Percentiles rank a stretch among this genome's conserved stretches.
phyloP scores from a whole-genome alignment of 176 grass and related monocot genomes.

The Ensete glaucum region DNA sequence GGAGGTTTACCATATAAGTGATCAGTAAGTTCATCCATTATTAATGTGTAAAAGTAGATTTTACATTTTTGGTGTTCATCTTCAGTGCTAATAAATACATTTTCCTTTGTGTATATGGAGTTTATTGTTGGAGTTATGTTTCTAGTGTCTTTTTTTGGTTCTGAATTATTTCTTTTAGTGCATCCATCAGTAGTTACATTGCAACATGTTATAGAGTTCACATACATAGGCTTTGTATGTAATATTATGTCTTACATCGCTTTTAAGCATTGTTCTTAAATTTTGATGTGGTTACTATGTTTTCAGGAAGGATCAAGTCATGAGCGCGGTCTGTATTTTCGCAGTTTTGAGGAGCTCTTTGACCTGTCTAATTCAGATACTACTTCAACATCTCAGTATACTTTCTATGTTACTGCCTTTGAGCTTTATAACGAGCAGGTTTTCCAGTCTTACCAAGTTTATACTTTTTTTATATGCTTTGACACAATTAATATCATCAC shows the following conservation, averaged over 20 bases:
- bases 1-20: no score
- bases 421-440: conserved; percentile 99
- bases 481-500: no score
- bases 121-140: no score
- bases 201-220: not conserved
- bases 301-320: conserved; percentile 97
- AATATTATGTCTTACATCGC: not conserved
- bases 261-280: conserved; percentile 21
- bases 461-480: not conserved
- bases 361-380: conserved; percentile 95
- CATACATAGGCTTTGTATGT: not conserved
- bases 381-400: conserved; percentile 77
- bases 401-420: conserved; percentile 84
- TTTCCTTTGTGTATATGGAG: no score
- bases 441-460: not conserved
- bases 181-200: not conserved
- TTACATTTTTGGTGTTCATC: no score
- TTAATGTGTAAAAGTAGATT: no score
- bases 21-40: no score
- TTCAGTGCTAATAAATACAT: no score
- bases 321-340: conserved; percentile 83
- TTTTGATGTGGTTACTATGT: conserved; percentile 19
- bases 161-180: not conserved
- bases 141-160: no score
- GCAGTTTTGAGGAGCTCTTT: conserved; percentile 90